Conservation (phyloP, 2,329 filamentous ascomycete genomes). For the Xylariaceae sp. region DNA sequence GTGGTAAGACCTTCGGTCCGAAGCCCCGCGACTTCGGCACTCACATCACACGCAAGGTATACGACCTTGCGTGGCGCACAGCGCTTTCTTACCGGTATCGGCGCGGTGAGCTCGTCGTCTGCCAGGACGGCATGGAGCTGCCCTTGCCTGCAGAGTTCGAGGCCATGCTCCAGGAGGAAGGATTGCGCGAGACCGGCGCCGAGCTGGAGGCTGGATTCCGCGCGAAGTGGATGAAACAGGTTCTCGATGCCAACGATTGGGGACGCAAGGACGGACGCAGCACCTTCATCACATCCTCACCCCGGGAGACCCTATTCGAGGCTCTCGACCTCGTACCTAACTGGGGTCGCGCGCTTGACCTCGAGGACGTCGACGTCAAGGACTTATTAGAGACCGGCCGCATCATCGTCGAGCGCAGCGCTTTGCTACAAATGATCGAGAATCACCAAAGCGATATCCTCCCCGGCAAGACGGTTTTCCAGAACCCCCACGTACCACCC, state of each 20-base stretch:
- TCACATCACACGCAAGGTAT: slow-evolving; percentile 77
- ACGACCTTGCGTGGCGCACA: slow-evolving; percentile 92
- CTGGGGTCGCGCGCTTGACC: slow-evolving; percentile 63
- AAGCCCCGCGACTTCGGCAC: slow-evolving; percentile 88
- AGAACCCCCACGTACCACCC: slow-evolving; percentile 30
- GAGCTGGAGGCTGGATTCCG: slow-evolving; percentile 52
- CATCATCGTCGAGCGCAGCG: slow-evolving; percentile 78
- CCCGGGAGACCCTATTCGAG: slow-evolving; percentile 58
- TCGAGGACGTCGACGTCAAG: slow-evolving; percentile 90
- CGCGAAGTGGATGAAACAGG: slow-evolving; percentile 57
- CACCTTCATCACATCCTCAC: slow-evolving; percentile 64
- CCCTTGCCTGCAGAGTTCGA: slow-evolving; percentile 47
- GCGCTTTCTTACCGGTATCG: slow-evolving; percentile 88
- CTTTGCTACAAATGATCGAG: slow-evolving; percentile 68
- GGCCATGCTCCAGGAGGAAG: slow-evolving; percentile 34
- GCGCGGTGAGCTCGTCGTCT: slow-evolving; percentile 78
- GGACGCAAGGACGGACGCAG: slow-evolving; percentile 63
- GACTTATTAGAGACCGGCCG: slow-evolving; percentile 80
- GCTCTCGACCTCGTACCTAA: slow-evolving; percentile 59
- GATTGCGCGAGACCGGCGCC: slow-evolving; percentile 35
- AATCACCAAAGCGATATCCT: slow-evolving; percentile 65
- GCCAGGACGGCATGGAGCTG: slow-evolving; percentile 73
- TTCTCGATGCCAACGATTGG: slow-evolving; percentile 68
- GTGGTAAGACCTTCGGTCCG: slow-evolving; percentile 86
- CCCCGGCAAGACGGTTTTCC: slow-evolving; percentile 39